A percentile compares a stretch with the other conserved stretches of the same genome.
These are phyloP conservation scores for Lactifluus volemus DNA, from an alignment of 768 basidiomycete species.

Conservation along the genomic window DNA sequence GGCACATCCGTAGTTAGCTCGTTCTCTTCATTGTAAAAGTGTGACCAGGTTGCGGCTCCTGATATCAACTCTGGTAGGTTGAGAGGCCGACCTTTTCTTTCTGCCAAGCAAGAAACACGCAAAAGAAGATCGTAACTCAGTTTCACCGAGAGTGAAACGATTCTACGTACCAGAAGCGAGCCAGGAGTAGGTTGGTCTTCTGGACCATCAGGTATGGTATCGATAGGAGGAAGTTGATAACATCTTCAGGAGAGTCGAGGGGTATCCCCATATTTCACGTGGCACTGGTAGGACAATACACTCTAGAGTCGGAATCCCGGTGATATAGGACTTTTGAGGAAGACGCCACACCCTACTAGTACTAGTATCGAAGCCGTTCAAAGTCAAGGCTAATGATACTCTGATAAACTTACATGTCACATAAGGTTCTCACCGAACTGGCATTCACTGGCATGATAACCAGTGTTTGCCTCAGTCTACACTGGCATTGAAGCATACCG, in stretches of 20 bases:
- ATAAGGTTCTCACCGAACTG: not conserved
- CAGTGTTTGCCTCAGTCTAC: not conserved
- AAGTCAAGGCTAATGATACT: not conserved
- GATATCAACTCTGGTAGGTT: conserved; percentile 47
- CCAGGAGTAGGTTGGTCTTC: conserved; percentile 33
- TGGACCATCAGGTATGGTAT: conserved; percentile 34
- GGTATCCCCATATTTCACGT: conserved; percentile 31
- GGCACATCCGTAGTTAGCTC: conserved; percentile 49
- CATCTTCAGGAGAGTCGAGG: conserved; percentile 35
- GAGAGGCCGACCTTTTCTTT: conserved; percentile 31
- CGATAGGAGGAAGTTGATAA: conserved; percentile 32
- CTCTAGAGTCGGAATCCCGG: not conserved
- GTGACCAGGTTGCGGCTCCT: conserved; percentile 65
- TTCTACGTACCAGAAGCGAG: conserved; percentile 28
- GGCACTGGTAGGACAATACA: not conserved
- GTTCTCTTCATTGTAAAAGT: conserved; percentile 54
- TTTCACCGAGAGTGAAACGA: not conserved
- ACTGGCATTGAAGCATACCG: not conserved
- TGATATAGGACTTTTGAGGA: not conserved
- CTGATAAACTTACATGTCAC: not conserved
- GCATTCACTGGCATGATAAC: not conserved
- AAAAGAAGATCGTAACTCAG: not conserved
- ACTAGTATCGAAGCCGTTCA: not conserved
- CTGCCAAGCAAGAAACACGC: not conserved
- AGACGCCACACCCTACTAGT: no score